Base-by-base conservation (phyloP, 148 eudicot species). In the Heliosperma pusillum region DNA sequence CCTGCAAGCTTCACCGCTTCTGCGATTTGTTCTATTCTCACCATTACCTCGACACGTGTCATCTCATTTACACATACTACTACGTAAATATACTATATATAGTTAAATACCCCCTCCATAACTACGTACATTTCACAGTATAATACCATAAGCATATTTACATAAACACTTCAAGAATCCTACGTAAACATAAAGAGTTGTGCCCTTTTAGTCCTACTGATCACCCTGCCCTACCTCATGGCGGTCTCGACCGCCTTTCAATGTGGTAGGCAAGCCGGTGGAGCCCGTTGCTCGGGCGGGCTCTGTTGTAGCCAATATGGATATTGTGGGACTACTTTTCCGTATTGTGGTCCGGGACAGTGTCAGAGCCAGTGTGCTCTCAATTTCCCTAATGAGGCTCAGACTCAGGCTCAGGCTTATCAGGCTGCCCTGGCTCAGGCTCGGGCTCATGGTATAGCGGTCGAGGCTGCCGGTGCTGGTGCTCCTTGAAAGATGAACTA, bases 181-280 rank as follows among this genome's bases (percentile, higher is more conserved):
- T 29, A 29, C 50, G 50, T 45, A 0, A 29, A 29, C 70, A 66
- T 40, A 25, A 66, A 40, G 16, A 66, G 70, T 8, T 3, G 42
- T 66, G 70, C 52, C 42, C 24, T 66, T 0, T 26, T 66, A 16
- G 13, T 36, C 10, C 52, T 66, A 1, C 20, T 66, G 25, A 40
- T 66, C 70, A 40, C 70, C 50, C 21, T 64, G 1, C 44, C 68
- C 16, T 64, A 64, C 68, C 19, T 66, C 7, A 66, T 66, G 70
- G 70, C 25, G 24, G 25, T 66, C 50, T 36, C 70, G 4, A 66
- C 24, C 8, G 73, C 73, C 20, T 70, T 22, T 16, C 57, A 72
- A 11, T 72, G 75, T 50, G 75, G 75, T 52, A 27, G 64, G 64
- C 75, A 72, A n/a, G 75, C 75, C 21, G 45, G 63, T 27, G 75